Evolutionary conservation across 2,329 filamentous ascomycete species (phyloP).

Genomic region (Drechslerella dactyloides): DNA sequence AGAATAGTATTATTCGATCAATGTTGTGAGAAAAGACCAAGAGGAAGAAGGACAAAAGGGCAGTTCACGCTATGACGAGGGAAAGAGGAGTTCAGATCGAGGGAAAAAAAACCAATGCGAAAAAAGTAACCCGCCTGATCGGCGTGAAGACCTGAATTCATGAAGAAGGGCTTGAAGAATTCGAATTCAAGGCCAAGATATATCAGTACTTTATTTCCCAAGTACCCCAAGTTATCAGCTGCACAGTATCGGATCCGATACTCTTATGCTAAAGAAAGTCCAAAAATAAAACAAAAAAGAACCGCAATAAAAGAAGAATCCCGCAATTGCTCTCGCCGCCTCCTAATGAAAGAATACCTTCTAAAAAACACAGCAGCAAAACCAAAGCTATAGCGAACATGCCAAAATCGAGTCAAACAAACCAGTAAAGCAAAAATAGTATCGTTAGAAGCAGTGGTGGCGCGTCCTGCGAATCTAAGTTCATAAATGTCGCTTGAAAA

Average conservation of each 20-base stretch:
- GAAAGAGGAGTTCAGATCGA: conserved; percentile 9
- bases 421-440: conserved; percentile 10
- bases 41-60: conserved; percentile 1
- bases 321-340: conserved; percentile 49
- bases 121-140: conserved; percentile 29
- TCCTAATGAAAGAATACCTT: conserved; percentile 51
- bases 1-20: conserved; percentile 11
- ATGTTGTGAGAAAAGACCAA: not conserved
- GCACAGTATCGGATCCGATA: not conserved
- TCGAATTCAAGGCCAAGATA: not conserved
- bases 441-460: conserved; percentile 6
- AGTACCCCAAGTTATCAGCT: conserved; percentile 4
- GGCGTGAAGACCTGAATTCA: not conserved
- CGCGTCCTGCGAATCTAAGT: conserved; percentile 3
- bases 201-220: conserved; percentile 1
- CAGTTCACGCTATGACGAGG: conserved; percentile 43
- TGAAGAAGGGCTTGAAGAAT: no score
- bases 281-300: conserved; percentile 7
- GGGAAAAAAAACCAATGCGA: not conserved
- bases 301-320: conserved; percentile 25
- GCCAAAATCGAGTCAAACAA: conserved; percentile 6
- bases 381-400: conserved; percentile 7
- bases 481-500: conserved; percentile 14
- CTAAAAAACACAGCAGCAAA: conserved; percentile 34
- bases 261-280: conserved; percentile 13